Base-by-base conservation (phyloP, 23 red algal genomes). In the Pyropia yezoensis region DNA sequence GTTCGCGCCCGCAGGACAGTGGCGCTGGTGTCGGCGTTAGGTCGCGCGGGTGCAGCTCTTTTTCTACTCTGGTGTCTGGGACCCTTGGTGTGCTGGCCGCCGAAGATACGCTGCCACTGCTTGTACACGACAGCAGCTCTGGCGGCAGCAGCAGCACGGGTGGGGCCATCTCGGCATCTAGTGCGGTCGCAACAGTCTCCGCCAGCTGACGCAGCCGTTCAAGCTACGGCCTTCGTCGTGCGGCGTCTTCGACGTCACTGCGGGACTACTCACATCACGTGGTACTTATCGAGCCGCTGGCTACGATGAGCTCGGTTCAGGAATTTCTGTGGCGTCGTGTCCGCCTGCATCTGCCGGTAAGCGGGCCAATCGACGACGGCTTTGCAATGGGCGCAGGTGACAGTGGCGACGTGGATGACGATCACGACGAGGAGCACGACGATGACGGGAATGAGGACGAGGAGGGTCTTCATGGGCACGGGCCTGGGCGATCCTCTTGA, bases 201-300 rank as follows among this genome's bases (percentile, higher is more conserved):
- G 84, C 27, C 84, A 89, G 49, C 76, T 95, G 28, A 49, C 79
- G 7, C 89, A 95, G 55, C 89, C 89, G 52, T 81, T 95, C 63
- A 83, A 83, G 50, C 61, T 95, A 39, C 66, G 80, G n/a, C 56
- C 50, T 95, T 22, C 54, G 54, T 18, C 66, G 72, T 7, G 69
- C 59, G 52, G 25, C 67, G 7, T 18, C 67, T 1, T 62, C 62
- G 23, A 18, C 58, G 15, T 27, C 49, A 1, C 61, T 95, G 30
- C 75, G 82, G 23, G 89, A 95, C 33, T 95, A 85, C 33, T 77
- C 79, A 11, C 72, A 83, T 49, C 76, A 83, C 34, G 56, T 95
- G 32, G 89, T 95, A 1, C 69, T 95, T 7, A 85, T 95, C 55
- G 89, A 95, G 64, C 89, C 89, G 49, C 30, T 95, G 30, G 82